Evolutionary conservation across 176 grass and related monocot genomes (phyloP), one percentile per base, ranked within the genome.

Genomic region (Tillandsia leiboldiana): DNA sequence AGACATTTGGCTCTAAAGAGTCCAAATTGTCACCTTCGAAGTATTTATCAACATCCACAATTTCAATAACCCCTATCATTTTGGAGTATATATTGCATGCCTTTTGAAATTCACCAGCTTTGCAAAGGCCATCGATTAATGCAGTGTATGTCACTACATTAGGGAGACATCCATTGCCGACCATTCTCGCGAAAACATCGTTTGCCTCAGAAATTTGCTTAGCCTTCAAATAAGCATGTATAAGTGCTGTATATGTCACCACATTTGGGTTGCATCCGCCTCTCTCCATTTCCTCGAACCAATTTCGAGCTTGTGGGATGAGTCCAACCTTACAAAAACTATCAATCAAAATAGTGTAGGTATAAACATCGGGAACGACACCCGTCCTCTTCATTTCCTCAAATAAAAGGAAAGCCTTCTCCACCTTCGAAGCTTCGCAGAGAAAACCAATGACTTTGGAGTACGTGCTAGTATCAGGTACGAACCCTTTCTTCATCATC

Each of bases 261-360:
- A 93, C 94, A 68, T 73, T 99, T 59, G 94, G 89, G 73, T 80
- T 75, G 68, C 89, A 90, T 51, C 87, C 82, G 20, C 79, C 71
- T 52, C 61, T 88, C 26, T 50, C 69, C 94, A 99, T 99, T 76
- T 99, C 94, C 22, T 86, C 72, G 72, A 93, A 90, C 89, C 84
- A 99, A 57, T 23, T 69, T 56, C 69, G 66, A 6, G 94, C 86
- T 70, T 93, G 89, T 83, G 75, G 77, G 86, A 83, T 90, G 15
- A 93, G 82, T 56, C 89, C 89, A 70, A 80, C 80, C 81, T 99
- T 99, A 85, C 94, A 99, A 82, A 93, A 93, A 69, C 73, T 86
- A 73, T 99, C 89, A 49, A 99, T 99, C 75, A 99, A 75, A 85
- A 99, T 90, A 69, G 89, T 93, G 65, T 99, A 88, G 47, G 84